Evolutionary conservation across 1,139 yeast genomes (phyloP).

Genomic region (Magnusiomyces paraingens): DNA sequence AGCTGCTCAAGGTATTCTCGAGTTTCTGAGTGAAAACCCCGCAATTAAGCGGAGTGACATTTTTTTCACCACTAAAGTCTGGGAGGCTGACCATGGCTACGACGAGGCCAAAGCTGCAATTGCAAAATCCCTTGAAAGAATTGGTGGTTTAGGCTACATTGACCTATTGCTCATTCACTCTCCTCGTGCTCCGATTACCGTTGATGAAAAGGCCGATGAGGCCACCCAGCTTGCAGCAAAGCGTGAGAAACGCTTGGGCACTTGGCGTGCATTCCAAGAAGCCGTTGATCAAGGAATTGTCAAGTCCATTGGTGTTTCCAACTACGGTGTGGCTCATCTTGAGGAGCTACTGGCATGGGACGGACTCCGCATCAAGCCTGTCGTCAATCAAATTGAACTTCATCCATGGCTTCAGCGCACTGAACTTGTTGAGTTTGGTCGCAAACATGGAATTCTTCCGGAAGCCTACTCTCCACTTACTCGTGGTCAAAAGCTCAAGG

Average conservation of each 20-base stretch:
- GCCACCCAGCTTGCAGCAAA: background rate
- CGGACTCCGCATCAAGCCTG: slow-evolving; percentile 52
- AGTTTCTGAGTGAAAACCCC: slow-evolving; percentile 36
- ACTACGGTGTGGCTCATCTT: slow-evolving; percentile 51
- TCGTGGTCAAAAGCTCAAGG: slow-evolving; percentile 32
- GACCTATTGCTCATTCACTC: slow-evolving; percentile 40
- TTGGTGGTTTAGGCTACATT: slow-evolving; percentile 41
- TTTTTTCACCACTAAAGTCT: slow-evolving; percentile 65
- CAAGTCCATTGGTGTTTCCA: slow-evolving; percentile 71
- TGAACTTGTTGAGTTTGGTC: slow-evolving; percentile 50
- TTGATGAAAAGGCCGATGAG: background rate
- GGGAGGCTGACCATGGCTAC: slow-evolving; percentile 54
- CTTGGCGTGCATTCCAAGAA: slow-evolving; percentile 35
- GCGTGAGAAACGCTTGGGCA: slow-evolving; percentile 3
- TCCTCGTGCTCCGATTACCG: slow-evolving; percentile 25
- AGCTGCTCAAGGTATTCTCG: slow-evolving; percentile 44
- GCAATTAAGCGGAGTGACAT: slow-evolving; percentile 39
- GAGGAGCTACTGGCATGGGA: slow-evolving; percentile 47
- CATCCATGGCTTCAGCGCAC: slow-evolving; percentile 72
- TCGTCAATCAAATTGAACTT: slow-evolving; percentile 65
- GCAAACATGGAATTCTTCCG: slow-evolving; percentile 46
- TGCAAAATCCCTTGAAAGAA: slow-evolving; percentile 43
- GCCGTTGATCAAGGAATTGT: slow-evolving; percentile 40
- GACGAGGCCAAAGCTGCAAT: slow-evolving; percentile 51
- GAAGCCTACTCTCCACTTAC: slow-evolving; percentile 73